Evolutionary conservation across 768 basidiomycete species (phyloP).

Genomic region (Dentipellis fragilis): DNA sequence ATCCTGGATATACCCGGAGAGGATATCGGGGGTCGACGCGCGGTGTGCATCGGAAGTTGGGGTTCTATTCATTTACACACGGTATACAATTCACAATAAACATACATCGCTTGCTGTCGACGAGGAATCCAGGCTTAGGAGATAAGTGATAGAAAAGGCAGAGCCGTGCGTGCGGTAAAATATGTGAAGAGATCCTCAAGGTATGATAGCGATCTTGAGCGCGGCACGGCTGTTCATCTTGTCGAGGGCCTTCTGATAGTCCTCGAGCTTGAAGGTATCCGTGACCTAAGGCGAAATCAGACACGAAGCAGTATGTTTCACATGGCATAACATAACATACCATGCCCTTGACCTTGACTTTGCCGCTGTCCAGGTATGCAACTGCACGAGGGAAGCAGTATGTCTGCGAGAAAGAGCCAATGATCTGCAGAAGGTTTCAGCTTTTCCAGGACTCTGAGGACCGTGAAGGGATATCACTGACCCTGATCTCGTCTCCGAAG

Average conservation of each 20-base stretch:
- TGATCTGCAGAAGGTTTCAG: constrained; percentile 42
- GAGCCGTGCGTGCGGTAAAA: no score
- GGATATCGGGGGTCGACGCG: no score
- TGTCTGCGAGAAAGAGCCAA: constrained; percentile 85
- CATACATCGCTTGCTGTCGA: no score
- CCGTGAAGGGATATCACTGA: constrained; percentile 11
- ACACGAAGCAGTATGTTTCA: not conserved
- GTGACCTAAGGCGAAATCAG: constrained; percentile 31
- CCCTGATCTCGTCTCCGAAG: constrained; percentile 60
- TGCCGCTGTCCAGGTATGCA: constrained; percentile 80
- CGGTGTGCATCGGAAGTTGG: no score
- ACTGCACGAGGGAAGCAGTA: constrained; percentile 88
- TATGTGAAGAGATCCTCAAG: constrained; percentile 15
- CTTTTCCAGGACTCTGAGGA: not conserved
- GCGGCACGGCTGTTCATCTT: constrained; percentile 50
- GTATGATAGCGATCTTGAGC: constrained; percentile 43
- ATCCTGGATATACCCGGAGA: no score
- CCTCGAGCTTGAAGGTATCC: constrained; percentile 44
- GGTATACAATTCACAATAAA: no score
- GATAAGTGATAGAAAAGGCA: no score
- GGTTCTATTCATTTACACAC: no score
- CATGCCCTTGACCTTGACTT: constrained; percentile 76
- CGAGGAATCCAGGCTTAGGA: no score
- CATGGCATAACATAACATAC: constrained; percentile 25
- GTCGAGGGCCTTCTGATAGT: constrained; percentile 57